Conservation (phyloP, 2,329 filamentous ascomycete genomes). For the Westerdykella ornata region DNA sequence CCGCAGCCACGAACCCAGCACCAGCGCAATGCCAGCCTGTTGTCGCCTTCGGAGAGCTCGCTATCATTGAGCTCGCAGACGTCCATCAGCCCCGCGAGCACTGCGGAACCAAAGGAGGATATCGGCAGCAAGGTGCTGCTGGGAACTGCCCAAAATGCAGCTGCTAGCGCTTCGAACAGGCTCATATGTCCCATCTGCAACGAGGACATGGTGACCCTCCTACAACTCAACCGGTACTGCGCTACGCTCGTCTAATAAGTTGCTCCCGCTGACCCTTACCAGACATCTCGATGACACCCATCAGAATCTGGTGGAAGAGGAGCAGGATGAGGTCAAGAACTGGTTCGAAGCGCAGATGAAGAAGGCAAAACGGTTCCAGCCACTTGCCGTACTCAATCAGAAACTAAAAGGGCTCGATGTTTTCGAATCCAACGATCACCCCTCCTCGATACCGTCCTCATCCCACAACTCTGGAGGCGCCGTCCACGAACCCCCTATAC, state of each 20-base stretch:
- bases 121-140: slow-evolving; percentile 75
- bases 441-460: slow-evolving; percentile 35
- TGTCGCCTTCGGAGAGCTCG: slow-evolving; percentile 64
- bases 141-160: slow-evolving; percentile 51
- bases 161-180: slow-evolving; percentile 54
- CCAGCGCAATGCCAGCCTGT: slow-evolving; percentile 43
- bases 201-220: slow-evolving; percentile 94
- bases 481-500: slow-evolving; percentile 20
- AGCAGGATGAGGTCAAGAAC: slow-evolving; percentile 91
- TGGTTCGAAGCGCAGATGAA: slow-evolving; percentile 95
- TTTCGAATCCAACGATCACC: slow-evolving; percentile 82
- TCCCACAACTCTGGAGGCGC: slow-evolving; percentile 26
- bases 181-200: slow-evolving; percentile 96
- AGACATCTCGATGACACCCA: slow-evolving; percentile 83
- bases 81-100: slow-evolving; percentile 64
- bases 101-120: slow-evolving; percentile 62
- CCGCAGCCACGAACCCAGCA: slow-evolving; percentile 27
- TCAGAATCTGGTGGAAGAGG: slow-evolving; percentile 78
- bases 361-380: slow-evolving; percentile 89
- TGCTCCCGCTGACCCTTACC: slow-evolving; percentile 9
- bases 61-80: slow-evolving; percentile 69
- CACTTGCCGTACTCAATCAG: slow-evolving; percentile 83
- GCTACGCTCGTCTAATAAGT: slow-evolving; percentile 3
- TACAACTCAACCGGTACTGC: slow-evolving; percentile 67
- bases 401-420: slow-evolving; percentile 88